Conservation (phyloP, 2,329 filamentous ascomycete genomes). For the Pseudopithomyces maydicus region DNA sequence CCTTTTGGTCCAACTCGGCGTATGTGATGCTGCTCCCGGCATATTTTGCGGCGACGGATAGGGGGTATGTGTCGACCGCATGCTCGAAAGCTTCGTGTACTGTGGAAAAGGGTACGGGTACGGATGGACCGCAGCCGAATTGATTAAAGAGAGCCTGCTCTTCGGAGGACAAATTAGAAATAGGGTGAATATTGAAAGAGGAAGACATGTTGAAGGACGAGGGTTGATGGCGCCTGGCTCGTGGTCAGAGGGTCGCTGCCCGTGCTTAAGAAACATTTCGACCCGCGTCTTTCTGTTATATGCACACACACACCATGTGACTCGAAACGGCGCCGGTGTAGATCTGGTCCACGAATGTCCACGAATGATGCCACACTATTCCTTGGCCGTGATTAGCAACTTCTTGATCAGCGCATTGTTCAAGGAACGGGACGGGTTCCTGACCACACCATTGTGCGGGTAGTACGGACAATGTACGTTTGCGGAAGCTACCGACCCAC, state of each 20-base stretch:
- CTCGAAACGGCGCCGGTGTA: not conserved
- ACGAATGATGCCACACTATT: not conserved
- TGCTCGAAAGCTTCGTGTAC: slow-evolving; percentile 36
- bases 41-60: slow-evolving; percentile 27
- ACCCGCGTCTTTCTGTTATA: not conserved
- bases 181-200: slow-evolving; percentile 13
- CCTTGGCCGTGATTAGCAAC: not conserved
- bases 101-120: slow-evolving; percentile 20
- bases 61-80: slow-evolving; percentile 30
- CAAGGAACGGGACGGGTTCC: not conserved
- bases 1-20: slow-evolving; percentile 31
- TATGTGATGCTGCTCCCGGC: slow-evolving; percentile 32
- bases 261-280: not conserved
- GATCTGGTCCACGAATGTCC: not conserved
- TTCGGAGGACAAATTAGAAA: slow-evolving; percentile 21
- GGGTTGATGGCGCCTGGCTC: not conserved
- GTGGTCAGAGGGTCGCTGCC: no score
- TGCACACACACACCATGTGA: not conserved
- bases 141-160: slow-evolving; percentile 26
- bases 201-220: slow-evolving; percentile 16
- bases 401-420: not conserved
- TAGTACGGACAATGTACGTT: not conserved
- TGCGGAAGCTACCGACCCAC: not conserved
- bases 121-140: slow-evolving; percentile 28
- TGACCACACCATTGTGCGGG: not conserved